A percentile compares a stretch with the other conserved stretches of the same genome.
Evolutionary conservation across 192 early-diverging fungal species (phyloP).

Genomic region (Mortierella alpina): DNA sequence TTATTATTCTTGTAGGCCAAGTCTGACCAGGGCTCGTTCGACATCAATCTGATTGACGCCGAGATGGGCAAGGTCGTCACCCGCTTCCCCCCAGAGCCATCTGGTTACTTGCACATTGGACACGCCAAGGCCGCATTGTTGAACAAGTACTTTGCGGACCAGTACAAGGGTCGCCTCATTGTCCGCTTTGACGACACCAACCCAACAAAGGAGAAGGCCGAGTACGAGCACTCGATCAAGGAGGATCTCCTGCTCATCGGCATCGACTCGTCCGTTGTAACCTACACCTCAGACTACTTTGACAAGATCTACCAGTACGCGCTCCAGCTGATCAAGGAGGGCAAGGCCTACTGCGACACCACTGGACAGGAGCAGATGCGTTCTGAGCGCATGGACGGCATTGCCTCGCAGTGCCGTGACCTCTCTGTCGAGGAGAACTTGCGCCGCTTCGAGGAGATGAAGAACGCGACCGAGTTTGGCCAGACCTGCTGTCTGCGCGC

Average conservation of each 20-base stretch:
- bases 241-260: constrained; percentile 94
- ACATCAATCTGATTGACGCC: constrained; percentile 86
- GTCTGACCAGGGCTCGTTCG: constrained; percentile 85
- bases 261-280: constrained; percentile 77
- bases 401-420: constrained; percentile 87
- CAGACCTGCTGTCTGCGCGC: constrained; percentile 89
- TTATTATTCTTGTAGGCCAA: constrained; percentile 45
- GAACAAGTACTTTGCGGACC: constrained; percentile 95
- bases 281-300: constrained; percentile 97
- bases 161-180: constrained; percentile 92
- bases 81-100: constrained; percentile 98
- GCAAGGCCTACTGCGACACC: constrained; percentile 94
- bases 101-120: constrained; percentile 98
- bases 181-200: constrained; percentile 99
- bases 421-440: constrained; percentile 92
- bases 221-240: constrained; percentile 96
- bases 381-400: constrained; percentile 82
- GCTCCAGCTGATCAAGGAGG: constrained; percentile 84
- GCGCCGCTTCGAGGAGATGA: constrained; percentile 92
- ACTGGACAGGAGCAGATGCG: constrained; percentile 89
- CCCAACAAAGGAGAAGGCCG: constrained; percentile 94
- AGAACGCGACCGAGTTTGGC: constrained; percentile 83
- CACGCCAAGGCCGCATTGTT: constrained; percentile 98
- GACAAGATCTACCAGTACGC: constrained; percentile 88
- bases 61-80: constrained; percentile 92